Evolutionary conservation across 2,329 filamentous ascomycete species (phyloP), one percentile per base, ranked within the genome.

Genomic region (Colletotrichum theobromicola): DNA sequence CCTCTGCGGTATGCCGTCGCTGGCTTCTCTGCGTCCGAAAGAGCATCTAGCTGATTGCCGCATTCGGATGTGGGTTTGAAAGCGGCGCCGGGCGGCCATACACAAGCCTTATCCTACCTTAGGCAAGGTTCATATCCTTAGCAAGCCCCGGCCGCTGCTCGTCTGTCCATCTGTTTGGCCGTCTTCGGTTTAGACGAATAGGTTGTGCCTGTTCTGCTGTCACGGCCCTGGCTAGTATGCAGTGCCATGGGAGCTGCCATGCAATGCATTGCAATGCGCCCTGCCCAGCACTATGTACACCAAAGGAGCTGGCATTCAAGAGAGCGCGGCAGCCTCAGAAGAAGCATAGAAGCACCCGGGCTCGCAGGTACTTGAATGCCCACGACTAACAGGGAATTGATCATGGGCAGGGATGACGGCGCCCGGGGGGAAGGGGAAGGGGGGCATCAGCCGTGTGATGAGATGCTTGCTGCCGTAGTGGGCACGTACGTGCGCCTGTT

Each of bases 1-100:
- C 35, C 74, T 70, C 66, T 24, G 64, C 58, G 50, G 57, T 62
- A 65, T 69, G 75, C 69, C 53, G 64, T 63, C 73, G 64, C 21
- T 76, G 75, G 75, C 66, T 76, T 76, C 74, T 77, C 67, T 55
- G 63, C 28, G 74, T 67, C 75, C 74, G 70, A 76, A 76, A 74
- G 75, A 67, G 74, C 67, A 74, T 74, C 70, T 76, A 76, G 76
- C 75, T 60, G 63, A 65, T 70, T 77, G 76, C 76, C 75, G 76
- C 71, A 76, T 77, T 75, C 76, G 76, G 76, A 55, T 42, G 35
- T 58, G 60, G 67, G 61, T 62, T 74, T 69, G 74, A 69, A 76
- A 75, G 71, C 74, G 70, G 70, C 74, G 74, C 55, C 63, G 35
- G 55, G 70, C 64, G 69, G 63, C 55, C 26, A 30, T 74, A 50